Evolutionary conservation across 2,329 filamentous ascomycete species (phyloP), one percentile per base, ranked within the genome.

Genomic region (Immersiporthe knoxdaviesiana): DNA sequence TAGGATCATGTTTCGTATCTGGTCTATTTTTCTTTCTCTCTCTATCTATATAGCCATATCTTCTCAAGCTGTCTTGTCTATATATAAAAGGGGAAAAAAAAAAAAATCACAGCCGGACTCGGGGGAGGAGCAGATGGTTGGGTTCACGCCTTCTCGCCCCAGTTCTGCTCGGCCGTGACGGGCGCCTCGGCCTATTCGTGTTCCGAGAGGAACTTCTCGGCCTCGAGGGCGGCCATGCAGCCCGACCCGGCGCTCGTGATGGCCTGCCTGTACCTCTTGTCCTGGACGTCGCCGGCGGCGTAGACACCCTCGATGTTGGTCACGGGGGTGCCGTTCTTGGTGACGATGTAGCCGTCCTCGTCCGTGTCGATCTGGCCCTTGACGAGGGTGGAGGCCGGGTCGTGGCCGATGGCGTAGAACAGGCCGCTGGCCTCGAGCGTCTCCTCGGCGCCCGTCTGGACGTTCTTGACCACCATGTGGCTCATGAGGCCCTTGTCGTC

Each of bases 331-430:
- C 96, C 97, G 3, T 96, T 92, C 80, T 91, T 88, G 68, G 96
- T 99, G 75, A 94, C 80, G 70, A 99, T 89, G 82, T 99, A 99
- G 30, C 93, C 94, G 72, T 99, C 95, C 72, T 88, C 87, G 77
- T 99, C 97, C 76, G 91, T 92, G 72, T 96, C 87, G 71, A 99
- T 77, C 84, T 98, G 94, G 65, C 88, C 93, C 87, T 96, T 97
- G 82, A 99, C 91, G 54, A 99, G 85, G n/a, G 82, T 77, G 0
- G 93, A 98, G 63, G 96, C 97, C 16, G 96, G 96, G 79, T 97
- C 95, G 82, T 99, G 96, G 32, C 96, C 96, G 66, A 99, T 91
- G 76, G 97, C 96, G 81, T 99, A 99, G 83, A 99, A 99, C 32
- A 99, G 86, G 37, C 96, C 96, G 80, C 92, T 97, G 64, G 95